These are phyloP conservation scores for Dactylellina sp. DNA, from an alignment of 2,329 filamentous ascomycete species.

Conservation along the genomic window DNA sequence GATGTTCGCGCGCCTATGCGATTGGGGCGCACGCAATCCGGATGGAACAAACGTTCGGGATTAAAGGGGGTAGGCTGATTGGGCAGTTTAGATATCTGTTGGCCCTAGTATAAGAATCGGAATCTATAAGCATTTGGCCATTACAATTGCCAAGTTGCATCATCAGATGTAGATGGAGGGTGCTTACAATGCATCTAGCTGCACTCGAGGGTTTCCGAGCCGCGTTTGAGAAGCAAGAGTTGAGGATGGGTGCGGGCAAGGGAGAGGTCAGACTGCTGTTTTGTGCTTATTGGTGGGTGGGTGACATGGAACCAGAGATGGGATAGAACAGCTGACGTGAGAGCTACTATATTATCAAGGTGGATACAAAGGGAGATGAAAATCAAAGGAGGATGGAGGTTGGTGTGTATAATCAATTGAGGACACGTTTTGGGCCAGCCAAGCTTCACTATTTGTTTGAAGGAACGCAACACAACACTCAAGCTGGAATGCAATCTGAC, in stretches of 20 bases:
- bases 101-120: too few species aligned
- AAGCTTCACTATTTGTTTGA: constrained; percentile 34
- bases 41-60: background rate
- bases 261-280: background rate
- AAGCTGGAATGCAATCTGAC: too few species aligned
- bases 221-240: too few species aligned
- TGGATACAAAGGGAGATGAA: constrained; percentile 21
- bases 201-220: too few species aligned
- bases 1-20: too few species aligned
- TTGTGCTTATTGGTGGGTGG: background rate
- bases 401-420: constrained; percentile 29
- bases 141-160: too few species aligned
- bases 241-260: too few species aligned
- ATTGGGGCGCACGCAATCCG: background rate
- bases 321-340: background rate
- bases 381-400: constrained; percentile 3
- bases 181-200: too few species aligned
- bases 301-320: background rate
- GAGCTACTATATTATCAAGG: background rate
- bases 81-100: too few species aligned
- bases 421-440: constrained; percentile 53
- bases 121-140: too few species aligned
- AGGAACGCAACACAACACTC: constrained; percentile 26
- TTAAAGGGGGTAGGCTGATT: too few species aligned
- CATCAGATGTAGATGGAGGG: too few species aligned